phyloP scores from a whole-genome alignment of 202 grass and related monocot species.

The Panicum virgatum region DNA sequence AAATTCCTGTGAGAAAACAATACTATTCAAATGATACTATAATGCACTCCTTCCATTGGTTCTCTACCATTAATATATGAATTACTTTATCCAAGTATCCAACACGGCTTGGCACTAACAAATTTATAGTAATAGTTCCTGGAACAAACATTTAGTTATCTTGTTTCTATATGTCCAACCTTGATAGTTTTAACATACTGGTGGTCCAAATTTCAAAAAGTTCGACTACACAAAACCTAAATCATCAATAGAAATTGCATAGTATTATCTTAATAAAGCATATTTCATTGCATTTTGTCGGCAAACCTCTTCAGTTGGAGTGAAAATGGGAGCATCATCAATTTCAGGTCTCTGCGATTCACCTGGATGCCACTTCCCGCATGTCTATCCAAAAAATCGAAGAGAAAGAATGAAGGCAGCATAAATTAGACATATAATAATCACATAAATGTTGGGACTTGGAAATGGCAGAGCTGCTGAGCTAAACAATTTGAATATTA shows the following conservation, averaged over 20 bases:
- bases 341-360: constrained; percentile 71
- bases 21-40: constrained; percentile 17
- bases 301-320: constrained; percentile 91
- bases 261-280: background rate
- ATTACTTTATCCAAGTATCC: background rate
- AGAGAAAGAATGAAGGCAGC: background rate
- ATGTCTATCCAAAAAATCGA: constrained; percentile 34
- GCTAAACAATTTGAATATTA: constrained; percentile 34
- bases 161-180: background rate
- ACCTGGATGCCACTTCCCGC: constrained; percentile 53
- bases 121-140: background rate
- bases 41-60: background rate
- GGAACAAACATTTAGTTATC: background rate
- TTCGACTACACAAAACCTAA: background rate
- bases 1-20: constrained; percentile 75
- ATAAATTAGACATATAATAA: constrained; percentile 7
- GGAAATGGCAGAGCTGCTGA: constrained; percentile 3
- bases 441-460: background rate
- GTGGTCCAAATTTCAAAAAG: background rate
- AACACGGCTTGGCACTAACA: background rate
- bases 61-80: background rate
- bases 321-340: constrained; percentile 79
- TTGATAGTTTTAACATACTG: background rate
- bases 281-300: background rate
- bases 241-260: background rate